Evolutionary conservation across 345 rosid genomes (phyloP), one percentile per base, ranked within the genome.

Genomic region (Pugionium dolabratum): DNA sequence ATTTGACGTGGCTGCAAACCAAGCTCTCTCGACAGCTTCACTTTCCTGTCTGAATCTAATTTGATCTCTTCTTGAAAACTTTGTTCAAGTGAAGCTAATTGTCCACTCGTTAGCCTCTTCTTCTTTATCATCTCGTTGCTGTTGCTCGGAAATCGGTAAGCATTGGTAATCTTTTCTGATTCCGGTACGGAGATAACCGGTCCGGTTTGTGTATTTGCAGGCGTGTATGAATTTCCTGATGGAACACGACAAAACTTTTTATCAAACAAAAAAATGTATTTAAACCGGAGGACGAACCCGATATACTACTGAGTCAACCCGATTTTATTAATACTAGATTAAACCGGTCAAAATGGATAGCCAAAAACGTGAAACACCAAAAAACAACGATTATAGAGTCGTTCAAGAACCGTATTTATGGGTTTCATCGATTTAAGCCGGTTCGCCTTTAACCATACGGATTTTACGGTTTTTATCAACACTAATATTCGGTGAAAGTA

Each of bases 1-100:
- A 89, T 81, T 78, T 92, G 98, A 58, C 98, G 80, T 6, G 96
- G 98, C 76, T 89, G 95, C 18, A 89, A 76, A 62, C 96, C 96
- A 30, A 92, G 85, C 44, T 92, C 96, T 29, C 85, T 77, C 4
- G 98, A 87, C 43, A 92, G 83, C 82, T 79, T 86, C 80, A 87
- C 76, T 58, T 91, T 89, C 78, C 92, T 64, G 39, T 87, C 92
- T 34, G 98, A 92, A 29, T 91, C 98, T 64, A 91, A 40, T 82
- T 92, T 92, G 33, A 84, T 79, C 75, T 89, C 98, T 72, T 89
- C 98, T 58, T 83, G 93, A 69, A 92, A 92, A 73, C 88, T 83
- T 39, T 80, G 81, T 79, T 92, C 98, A 40, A 92, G 71, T 1
- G 88, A 81, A 5, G 86, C 92, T 53, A 92, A 66, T 74, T 92